phyloP scores from a whole-genome alignment of 176 grass and related monocot genomes.

The Olyra latifolia region DNA sequence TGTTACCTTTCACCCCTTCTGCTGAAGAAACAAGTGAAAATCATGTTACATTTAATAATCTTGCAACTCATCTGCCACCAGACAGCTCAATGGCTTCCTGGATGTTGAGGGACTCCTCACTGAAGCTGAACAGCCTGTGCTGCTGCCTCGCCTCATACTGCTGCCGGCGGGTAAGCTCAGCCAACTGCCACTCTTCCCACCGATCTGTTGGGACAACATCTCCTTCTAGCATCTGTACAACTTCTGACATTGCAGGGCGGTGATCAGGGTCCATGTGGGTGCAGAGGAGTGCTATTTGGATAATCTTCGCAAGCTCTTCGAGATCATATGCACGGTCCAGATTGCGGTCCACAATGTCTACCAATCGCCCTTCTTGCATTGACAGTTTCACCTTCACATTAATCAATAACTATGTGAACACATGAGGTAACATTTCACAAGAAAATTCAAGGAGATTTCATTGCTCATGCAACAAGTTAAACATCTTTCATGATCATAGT shows the following conservation, averaged over 20 bases:
- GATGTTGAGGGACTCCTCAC: constrained; percentile 59
- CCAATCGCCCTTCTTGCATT: constrained; percentile 45
- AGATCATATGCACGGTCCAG: constrained; percentile 38
- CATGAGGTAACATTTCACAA: neutral
- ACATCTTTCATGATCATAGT: constrained; percentile 1
- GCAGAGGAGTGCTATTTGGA: constrained; percentile 79
- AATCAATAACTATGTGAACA: constrained; percentile 1
- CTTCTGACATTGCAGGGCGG: constrained; percentile 80
- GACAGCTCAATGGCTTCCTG: constrained; percentile 72
- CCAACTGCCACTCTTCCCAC: constrained; percentile 73
- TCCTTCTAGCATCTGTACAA: constrained; percentile 81
- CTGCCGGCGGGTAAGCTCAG: constrained; percentile 49
- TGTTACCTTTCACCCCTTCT: constrained; percentile 26
- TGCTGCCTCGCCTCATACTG: constrained; percentile 59
- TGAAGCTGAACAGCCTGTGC: constrained; percentile 51
- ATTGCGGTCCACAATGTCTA: constrained; percentile 58
- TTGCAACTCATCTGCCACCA: constrained; percentile 51
- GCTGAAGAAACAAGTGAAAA: constrained; percentile 16
- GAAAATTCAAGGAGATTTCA: neutral
- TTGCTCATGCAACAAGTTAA: constrained; percentile 15
- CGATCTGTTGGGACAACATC: constrained; percentile 46
- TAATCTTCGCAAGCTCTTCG: constrained; percentile 53
- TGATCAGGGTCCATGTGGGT: constrained; percentile 49
- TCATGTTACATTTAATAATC: constrained; percentile 22
- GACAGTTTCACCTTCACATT: constrained; percentile 59